phyloP scores from a whole-genome alignment of 176 grass and related monocot genomes.

The Oropetium thomaeum region DNA sequence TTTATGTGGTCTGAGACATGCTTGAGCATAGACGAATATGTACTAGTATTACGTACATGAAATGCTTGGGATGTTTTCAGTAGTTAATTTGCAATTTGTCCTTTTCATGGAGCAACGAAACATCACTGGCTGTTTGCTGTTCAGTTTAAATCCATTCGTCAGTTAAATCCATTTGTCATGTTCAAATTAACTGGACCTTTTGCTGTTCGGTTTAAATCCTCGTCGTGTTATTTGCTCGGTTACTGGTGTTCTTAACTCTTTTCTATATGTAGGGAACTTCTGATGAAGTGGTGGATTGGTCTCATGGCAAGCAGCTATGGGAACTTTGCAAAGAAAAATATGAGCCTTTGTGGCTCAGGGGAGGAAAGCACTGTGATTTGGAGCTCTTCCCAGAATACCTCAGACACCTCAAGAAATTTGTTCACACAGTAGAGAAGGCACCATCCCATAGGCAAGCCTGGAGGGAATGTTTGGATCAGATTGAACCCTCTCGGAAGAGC shows the following conservation, averaged over 20 bases:
- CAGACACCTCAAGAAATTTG: conserved; percentile 72
- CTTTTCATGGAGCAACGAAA: background rate
- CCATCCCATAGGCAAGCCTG: conserved; percentile 53
- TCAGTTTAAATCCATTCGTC: background rate
- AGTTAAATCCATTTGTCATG: too few species aligned
- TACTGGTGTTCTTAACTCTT: background rate
- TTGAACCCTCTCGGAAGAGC: conserved; percentile 69
- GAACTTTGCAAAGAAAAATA: conserved; percentile 87
- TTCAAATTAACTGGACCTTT: background rate
- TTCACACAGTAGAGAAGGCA: conserved; percentile 67
- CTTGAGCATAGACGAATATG: background rate
- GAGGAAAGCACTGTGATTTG: conserved; percentile 87
- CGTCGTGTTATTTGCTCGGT: background rate
- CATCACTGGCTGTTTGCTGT: background rate
- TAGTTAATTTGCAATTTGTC: background rate
- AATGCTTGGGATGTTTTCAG: background rate
- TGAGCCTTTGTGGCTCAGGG: conserved; percentile 85
- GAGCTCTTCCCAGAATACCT: conserved; percentile 93
- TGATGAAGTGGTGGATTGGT: conserved; percentile 91
- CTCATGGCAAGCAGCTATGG: conserved; percentile 84
- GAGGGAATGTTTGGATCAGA: conserved; percentile 48
- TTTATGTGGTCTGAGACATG: background rate
- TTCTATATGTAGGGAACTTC: conserved; percentile 62
- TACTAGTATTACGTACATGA: background rate
- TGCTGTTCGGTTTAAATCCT: background rate